phyloP scores from a whole-genome alignment of 1,139 yeast species.

The Yamadazyma membranifaciens region DNA sequence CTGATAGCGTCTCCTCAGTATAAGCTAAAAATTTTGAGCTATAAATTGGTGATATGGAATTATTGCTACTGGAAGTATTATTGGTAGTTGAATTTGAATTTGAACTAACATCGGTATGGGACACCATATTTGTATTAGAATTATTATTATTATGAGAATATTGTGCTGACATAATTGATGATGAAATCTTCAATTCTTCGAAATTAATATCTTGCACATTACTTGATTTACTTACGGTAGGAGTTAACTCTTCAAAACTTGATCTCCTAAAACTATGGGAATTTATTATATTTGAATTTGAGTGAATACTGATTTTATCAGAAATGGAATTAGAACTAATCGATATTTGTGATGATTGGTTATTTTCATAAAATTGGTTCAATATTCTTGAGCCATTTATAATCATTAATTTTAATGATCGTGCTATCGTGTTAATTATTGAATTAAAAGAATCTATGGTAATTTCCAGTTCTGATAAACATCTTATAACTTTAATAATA shows the following conservation, averaged over 20 bases:
- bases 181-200: slow-evolving; percentile 11
- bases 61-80: background rate
- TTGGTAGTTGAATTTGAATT: background rate
- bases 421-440: slow-evolving; percentile 23
- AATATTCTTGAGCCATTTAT: slow-evolving; percentile 31
- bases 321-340: slow-evolving; percentile 9
- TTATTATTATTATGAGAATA: background rate
- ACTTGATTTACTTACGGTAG: slow-evolving; percentile 6
- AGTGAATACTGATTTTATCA: slow-evolving; percentile 12
- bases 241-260: slow-evolving; percentile 10
- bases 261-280: slow-evolving; percentile 1
- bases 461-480: slow-evolving; percentile 30
- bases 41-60: slow-evolving; percentile 2
- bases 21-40: slow-evolving; percentile 4
- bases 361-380: slow-evolving; percentile 20
- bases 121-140: background rate
- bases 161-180: slow-evolving; percentile 6
- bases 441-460: slow-evolving; percentile 22
- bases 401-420: slow-evolving; percentile 27
- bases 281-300: slow-evolving; percentile 6
- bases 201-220: slow-evolving; percentile 6
- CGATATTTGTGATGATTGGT: slow-evolving; percentile 11
- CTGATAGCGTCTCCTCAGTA: slow-evolving; percentile 35
- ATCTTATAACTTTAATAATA: slow-evolving; percentile 39
- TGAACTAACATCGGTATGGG: background rate